phyloP scores from a whole-genome alignment of 169 alveolate species.

The Eimeria brunetti region DNA sequence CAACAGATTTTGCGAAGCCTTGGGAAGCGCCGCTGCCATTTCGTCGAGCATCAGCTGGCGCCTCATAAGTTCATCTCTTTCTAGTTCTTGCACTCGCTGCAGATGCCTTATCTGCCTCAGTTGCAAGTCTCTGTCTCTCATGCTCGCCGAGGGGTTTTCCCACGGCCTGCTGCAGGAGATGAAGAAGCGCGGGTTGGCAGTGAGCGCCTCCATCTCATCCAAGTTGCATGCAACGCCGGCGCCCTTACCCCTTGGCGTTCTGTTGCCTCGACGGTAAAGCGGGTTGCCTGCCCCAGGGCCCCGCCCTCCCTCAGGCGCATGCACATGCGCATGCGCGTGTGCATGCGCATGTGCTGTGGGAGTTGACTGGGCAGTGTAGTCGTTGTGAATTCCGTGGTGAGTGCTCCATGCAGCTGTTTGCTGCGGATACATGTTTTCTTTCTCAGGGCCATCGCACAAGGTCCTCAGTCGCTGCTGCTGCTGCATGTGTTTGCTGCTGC shows the following conservation, averaged over 20 bases:
- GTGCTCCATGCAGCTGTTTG: not conserved
- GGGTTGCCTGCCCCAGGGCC: not conserved
- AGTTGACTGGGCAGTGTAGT: not conserved
- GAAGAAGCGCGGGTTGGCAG: not conserved
- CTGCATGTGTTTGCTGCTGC: not conserved
- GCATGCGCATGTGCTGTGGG: not conserved
- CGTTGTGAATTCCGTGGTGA: not conserved
- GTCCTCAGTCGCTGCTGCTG: not conserved
- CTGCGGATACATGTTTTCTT: not conserved
- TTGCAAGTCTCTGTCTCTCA: slow-evolving; percentile 38
- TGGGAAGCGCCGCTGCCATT: slow-evolving; percentile 54
- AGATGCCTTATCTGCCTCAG: slow-evolving; percentile 25
- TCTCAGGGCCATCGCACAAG: not conserved
- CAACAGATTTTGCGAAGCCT: not conserved
- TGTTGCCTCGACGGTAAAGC: not conserved
- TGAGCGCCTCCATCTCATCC: not conserved
- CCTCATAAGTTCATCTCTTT: slow-evolving; percentile 29
- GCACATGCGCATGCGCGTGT: no score
- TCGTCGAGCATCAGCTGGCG: slow-evolving; percentile 46
- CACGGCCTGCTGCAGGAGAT: slow-evolving; percentile 65
- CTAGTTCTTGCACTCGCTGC: slow-evolving; percentile 39
- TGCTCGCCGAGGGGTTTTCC: slow-evolving; percentile 33
- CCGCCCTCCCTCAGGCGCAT: no score
- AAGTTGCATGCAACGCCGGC: not conserved
- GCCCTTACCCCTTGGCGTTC: not conserved